Evolutionary conservation across 441 rosid genomes (phyloP), one percentile per base, ranked within the genome.

Genomic region (Gossypium laxum): DNA sequence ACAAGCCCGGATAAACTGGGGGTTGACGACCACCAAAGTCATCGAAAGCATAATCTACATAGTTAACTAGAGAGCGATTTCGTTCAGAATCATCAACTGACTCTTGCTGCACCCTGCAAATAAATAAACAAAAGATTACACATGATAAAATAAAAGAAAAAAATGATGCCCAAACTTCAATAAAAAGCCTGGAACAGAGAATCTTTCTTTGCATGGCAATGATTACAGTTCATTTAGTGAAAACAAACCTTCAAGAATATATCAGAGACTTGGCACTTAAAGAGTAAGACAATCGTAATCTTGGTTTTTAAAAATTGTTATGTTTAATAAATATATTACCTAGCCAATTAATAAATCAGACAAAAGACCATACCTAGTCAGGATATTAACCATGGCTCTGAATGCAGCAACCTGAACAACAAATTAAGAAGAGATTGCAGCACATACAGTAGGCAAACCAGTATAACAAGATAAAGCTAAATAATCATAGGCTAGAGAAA

Each of bases 21-120:
- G 96, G 88, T 72, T 95, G 99, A 78, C 91, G 95, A 76, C 98
- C 96, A 71, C 96, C 99, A 86, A 95, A 95, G 81, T 95, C 99
- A 85, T 95, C 98, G 82, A 95, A 95, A 76, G 96, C 94, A 84
- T 85, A 89, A 85, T 95, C 99, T 55, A 89, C 96, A 66, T 87
- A 95, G 82, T 89, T 89, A 73, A 92, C 97, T 65, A 95, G 91
- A 82, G 88, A 92, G 60, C 95, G 93, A 80, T 95, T 95, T 67
- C 99, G 82, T 75, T 92, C 99, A 83, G 88, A 87, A 83, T 95
- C 99, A 84, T 92, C 99, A 80, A 92, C 88, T 21, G 97, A 92
- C 81, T 91, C 98, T 79, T 95, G 99, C 79, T 94, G 99, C 73
- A 93, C 99, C 88, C 99, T 95, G 81, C 75, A 80, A 77, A 32